Evolutionary conservation across 192 early-diverging fungal genomes (phyloP).

Genomic region (Backusella mclennaniae): DNA sequence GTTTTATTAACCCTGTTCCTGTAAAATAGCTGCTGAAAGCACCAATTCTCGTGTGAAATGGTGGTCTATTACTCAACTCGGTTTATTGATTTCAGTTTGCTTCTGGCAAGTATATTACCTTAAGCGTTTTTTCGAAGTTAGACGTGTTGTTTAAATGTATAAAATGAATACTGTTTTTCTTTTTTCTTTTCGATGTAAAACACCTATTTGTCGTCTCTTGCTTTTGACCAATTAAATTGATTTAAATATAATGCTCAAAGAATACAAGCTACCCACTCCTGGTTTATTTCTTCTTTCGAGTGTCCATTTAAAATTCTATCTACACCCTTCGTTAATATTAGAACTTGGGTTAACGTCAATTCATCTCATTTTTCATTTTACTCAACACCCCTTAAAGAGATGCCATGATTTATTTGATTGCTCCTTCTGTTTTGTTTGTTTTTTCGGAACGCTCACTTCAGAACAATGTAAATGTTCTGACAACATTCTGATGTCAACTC

Average conservation of each 20-base stretch:
- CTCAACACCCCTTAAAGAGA: not conserved
- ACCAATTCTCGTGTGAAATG: constrained; percentile 78
- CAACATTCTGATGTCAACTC: not conserved
- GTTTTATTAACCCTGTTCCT: not conserved
- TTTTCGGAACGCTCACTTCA: not conserved
- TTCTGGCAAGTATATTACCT: constrained; percentile 76
- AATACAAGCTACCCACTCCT: too few species aligned
- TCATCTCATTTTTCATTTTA: not conserved
- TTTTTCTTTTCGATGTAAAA: not conserved
- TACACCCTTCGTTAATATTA: not conserved
- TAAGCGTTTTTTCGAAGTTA: constrained; percentile 71
- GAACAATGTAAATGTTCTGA: not conserved
- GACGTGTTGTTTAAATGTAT: constrained; percentile 54
- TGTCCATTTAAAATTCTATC: not conserved
- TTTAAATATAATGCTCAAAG: too few species aligned
- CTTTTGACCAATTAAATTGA: not conserved
- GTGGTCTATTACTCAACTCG: constrained; percentile 71
- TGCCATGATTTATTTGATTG: not conserved
- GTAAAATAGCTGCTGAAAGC: constrained; percentile 65
- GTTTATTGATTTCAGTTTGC: constrained; percentile 61
- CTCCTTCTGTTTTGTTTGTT: not conserved
- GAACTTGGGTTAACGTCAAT: not conserved
- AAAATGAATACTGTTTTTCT: not conserved
- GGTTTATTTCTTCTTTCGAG: too few species aligned
- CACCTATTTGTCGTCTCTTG: not conserved